A percentile compares a stretch with the other conserved stretches of the same genome.
Evolutionary conservation across 768 basidiomycete genomes (phyloP).

Genomic region (Calocybe indica): DNA sequence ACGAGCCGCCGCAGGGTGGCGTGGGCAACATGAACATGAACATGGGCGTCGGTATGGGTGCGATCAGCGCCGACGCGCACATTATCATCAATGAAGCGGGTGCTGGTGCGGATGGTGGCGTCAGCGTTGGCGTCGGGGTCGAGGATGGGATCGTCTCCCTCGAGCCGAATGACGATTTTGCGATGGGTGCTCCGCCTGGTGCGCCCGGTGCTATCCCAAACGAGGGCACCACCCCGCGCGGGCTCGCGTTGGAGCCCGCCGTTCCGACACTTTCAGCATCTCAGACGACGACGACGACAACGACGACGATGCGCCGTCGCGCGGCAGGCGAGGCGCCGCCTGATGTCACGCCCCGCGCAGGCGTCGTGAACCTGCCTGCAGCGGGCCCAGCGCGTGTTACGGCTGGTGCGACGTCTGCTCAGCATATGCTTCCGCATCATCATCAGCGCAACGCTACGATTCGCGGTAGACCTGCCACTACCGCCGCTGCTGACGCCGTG

Average conservation of each 20-base stretch:
- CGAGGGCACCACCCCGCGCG: no score
- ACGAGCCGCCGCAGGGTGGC: slow-evolving; percentile 22
- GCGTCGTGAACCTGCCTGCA: slow-evolving; percentile 48
- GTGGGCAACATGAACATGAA: slow-evolving; percentile 12
- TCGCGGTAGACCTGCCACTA: slow-evolving; percentile 11
- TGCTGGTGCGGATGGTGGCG: slow-evolving; percentile 14
- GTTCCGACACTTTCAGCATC: not conserved
- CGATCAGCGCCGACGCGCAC: slow-evolving; percentile 26
- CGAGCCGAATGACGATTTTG: slow-evolving; percentile 83
- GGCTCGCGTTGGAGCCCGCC: no score
- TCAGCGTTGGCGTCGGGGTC: slow-evolving; percentile 39
- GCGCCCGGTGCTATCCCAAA: slow-evolving; percentile 68
- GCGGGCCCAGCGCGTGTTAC: slow-evolving; percentile 3
- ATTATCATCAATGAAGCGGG: slow-evolving; percentile 38
- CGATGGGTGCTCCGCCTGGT: slow-evolving; percentile 86
- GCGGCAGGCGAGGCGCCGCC: slow-evolving; percentile 32
- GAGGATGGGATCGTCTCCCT: slow-evolving; percentile 74
- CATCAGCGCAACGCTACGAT: slow-evolving; percentile 23
- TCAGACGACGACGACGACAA: slow-evolving; percentile 17
- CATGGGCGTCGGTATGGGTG: no score
- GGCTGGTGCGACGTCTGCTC: not conserved
- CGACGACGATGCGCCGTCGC: slow-evolving; percentile 17
- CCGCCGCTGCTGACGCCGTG: not conserved
- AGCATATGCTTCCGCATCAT: not conserved
- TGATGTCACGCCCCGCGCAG: slow-evolving; percentile 62